Percentiles rank a stretch among this genome's conserved stretches.
Evolutionary conservation across 2,329 filamentous ascomycete genomes (phyloP).

Genomic region (Aquanectria penicillioides): DNA sequence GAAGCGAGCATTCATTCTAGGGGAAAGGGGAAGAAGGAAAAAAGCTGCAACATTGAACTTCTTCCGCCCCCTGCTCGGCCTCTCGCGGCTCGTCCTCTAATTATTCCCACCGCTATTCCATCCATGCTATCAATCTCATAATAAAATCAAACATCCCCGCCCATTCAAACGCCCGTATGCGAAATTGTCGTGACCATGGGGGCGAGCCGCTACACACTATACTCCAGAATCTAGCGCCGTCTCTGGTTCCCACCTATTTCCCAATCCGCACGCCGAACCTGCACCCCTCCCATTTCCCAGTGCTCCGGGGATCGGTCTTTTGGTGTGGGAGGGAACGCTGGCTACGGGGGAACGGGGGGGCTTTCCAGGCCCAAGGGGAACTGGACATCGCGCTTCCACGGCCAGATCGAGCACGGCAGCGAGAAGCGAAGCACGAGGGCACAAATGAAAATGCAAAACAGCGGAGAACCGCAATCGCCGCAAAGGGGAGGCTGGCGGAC

Average conservation of each 20-base stretch:
- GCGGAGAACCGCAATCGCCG: neutral
- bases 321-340: conserved; percentile 1
- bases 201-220: conserved; percentile 7
- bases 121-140: neutral
- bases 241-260: conserved; percentile 21
- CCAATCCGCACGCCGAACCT: conserved; percentile 26
- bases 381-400: no score
- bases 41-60: conserved; percentile 8
- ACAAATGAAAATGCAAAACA: neutral
- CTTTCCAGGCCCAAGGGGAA: conserved; percentile 6
- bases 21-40: no score
- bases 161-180: conserved; percentile 17
- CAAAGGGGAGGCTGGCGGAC: neutral
- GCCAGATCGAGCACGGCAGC: neutral
- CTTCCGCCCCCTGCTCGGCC: neutral
- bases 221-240: conserved; percentile 31
- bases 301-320: no score
- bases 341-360: conserved; percentile 22
- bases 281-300: conserved; percentile 27
- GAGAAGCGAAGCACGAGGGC: no score
- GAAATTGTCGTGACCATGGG: conserved; percentile 16
- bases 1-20: no score
- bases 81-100: conserved; percentile 4
- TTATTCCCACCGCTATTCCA: neutral
- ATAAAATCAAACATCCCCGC: conserved; percentile 10